Base-by-base conservation (phyloP, 768 basidiomycete species). In the Grammothele lineata region DNA sequence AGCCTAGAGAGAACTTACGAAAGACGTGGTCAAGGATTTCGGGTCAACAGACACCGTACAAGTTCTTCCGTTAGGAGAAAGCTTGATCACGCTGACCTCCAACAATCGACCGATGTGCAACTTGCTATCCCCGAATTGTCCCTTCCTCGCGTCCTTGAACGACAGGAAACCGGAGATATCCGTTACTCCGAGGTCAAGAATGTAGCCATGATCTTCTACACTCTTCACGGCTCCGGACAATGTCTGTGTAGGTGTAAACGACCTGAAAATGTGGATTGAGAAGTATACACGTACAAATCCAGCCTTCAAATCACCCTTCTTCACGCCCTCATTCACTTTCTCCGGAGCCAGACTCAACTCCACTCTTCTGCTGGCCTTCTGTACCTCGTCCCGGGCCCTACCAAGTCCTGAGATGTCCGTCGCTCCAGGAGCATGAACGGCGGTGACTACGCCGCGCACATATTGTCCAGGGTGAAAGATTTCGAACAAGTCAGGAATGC, bases 141-240 rank as follows among this genome's bases (percentile, higher is more conserved):
- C 64, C 47, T 74, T 73, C 53, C 74, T 68, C 1, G 76, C 73
- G 37, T 91, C 86, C 58, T 83, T 82, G 71, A 88, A 89, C 2
- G 85, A 75, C 38, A 98, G 63, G 66, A 97, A 99, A 34, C 90
- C 90, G 49, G 89, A 80, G 26, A 89, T 65, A n/a, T 77, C 83
- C 9, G 80, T 64, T 15, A 96, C 59, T 2, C 93, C 95, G 32
- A 96, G 70, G 54, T 93, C 90, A 7, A 99, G 73, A 46, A 85
- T 78, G 68, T 95, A 97, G 1, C 96, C 94, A 63, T 96, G 91
- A 59, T 98, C 96, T 68, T 99, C 96, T 15, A 88, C 70, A 57
- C 85, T 90, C 66, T 83, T 83, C 40, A 95, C 74, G 26, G 84
- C 79, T 11, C 81, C 88, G 0, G 84, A 77, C 37, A 96, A 59